These are phyloP conservation scores for Skeletonema tropicum DNA, from an alignment of 108 stramenopile genomes.

Conservation along the genomic window DNA sequence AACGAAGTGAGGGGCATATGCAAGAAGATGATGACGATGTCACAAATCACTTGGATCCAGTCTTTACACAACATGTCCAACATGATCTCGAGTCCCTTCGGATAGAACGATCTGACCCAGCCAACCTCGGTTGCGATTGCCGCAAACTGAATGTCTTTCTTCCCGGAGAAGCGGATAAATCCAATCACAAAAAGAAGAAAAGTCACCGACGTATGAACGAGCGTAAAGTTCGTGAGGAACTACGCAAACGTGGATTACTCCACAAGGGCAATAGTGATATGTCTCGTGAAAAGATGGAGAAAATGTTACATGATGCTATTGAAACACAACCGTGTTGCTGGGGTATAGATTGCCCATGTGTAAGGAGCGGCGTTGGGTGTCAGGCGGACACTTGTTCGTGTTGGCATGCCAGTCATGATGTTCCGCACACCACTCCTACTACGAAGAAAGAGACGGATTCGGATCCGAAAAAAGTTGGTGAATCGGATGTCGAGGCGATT, in stretches of 20 bases:
- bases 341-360: conserved; percentile 72
- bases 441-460: conserved; percentile 9
- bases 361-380: conserved; percentile 75
- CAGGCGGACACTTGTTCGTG: conserved; percentile 86
- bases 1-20: conserved; percentile 3
- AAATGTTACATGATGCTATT: conserved; percentile 61
- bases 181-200: conserved; percentile 64
- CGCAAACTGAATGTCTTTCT: conserved; percentile 78
- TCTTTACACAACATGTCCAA: conserved; percentile 61
- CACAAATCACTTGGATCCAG: conserved; percentile 14
- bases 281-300: conserved; percentile 72
- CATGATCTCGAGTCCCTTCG: conserved; percentile 83
- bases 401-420: conserved; percentile 79
- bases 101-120: conserved; percentile 54
- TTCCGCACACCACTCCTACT: conserved; percentile 17
- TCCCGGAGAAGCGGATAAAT: conserved; percentile 54
- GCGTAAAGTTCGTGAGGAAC: conserved; percentile 69
- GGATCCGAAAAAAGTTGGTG: conserved; percentile 20
- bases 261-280: conserved; percentile 36
- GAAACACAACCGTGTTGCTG: conserved; percentile 79
- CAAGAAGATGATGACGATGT: neutral
- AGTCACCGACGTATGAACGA: conserved; percentile 70
- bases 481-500: conserved; percentile 52
- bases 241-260: conserved; percentile 71
- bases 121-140: conserved; percentile 78